Conservation (phyloP, 768 basidiomycete genomes). For the Agaricus bisporus region DNA sequence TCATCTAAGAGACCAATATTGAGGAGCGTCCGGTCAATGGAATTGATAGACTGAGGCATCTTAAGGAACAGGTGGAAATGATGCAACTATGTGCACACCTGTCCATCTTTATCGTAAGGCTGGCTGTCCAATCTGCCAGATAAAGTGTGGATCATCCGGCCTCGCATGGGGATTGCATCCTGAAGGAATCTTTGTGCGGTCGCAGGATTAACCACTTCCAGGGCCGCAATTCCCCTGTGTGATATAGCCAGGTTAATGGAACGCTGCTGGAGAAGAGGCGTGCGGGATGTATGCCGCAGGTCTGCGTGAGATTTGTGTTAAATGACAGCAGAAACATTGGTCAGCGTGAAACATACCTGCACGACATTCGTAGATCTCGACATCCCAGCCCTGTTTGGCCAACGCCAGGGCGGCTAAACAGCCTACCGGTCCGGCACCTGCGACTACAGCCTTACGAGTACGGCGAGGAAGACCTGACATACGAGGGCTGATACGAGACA, state of each 20-base stretch:
- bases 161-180: constrained; percentile 88
- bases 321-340: neutral
- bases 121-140: constrained; percentile 76
- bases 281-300: constrained; percentile 67
- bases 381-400: constrained; percentile 81
- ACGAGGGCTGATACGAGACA: constrained; percentile 13
- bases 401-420: constrained; percentile 85
- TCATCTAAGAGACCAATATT: constrained; percentile 83
- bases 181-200: constrained; percentile 66
- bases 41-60: constrained; percentile 77
- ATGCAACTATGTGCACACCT: constrained; percentile 44
- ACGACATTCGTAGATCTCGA: constrained; percentile 75
- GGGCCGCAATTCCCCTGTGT: constrained; percentile 84
- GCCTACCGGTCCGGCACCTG: constrained; percentile 93
- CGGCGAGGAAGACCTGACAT: constrained; percentile 5
- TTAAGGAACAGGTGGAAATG: constrained; percentile 13
- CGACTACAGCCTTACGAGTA: constrained; percentile 49
- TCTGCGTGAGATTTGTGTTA: constrained; percentile 36
- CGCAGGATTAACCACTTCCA: constrained; percentile 71
- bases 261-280: constrained; percentile 61
- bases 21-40: constrained; percentile 82
- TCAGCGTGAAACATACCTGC: constrained; percentile 44
- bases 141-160: constrained; percentile 87
- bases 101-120: constrained; percentile 81
- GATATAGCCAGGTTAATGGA: constrained; percentile 98